Conservation (phyloP, 495 filamentous ascomycete species). For the Neurospora sublineolata region DNA sequence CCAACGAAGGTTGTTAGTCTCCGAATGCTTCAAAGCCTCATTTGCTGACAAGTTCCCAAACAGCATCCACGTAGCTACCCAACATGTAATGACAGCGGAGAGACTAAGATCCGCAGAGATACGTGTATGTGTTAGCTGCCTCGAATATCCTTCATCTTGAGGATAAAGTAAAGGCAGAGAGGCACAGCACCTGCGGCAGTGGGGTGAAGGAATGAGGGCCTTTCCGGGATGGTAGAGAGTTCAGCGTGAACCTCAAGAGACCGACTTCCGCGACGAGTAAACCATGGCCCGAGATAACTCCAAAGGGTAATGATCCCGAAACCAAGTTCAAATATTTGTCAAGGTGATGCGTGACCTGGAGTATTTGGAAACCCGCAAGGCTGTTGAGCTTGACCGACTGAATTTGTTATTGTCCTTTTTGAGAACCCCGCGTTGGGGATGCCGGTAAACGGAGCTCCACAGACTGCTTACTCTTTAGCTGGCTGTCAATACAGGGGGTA, state of each 20-base stretch:
- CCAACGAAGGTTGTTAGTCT: not conserved
- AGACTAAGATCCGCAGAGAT: not conserved
- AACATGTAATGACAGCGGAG: not conserved
- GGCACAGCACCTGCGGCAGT: not conserved
- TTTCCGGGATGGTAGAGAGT: not conserved
- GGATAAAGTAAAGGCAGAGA: not conserved
- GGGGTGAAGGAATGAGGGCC: not conserved
- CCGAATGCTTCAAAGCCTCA: not conserved
- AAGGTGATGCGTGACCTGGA: not conserved
- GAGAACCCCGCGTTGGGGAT: not conserved
- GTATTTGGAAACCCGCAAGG: not conserved
- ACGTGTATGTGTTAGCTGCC: not conserved
- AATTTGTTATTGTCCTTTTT: not conserved
- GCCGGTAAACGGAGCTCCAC: not conserved
- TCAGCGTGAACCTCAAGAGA: not conserved
- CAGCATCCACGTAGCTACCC: not conserved
- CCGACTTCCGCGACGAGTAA: not conserved
- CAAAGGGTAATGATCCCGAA: not conserved
- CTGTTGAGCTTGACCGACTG: not conserved
- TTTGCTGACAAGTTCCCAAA: not conserved
- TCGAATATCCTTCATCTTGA: not conserved
- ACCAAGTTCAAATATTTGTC: not conserved
- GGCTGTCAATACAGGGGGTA: not conserved
- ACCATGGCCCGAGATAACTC: not conserved
- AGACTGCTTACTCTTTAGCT: not conserved